A percentile compares a stretch with the other conserved stretches of the same genome.
phyloP scores from a whole-genome alignment of 371 early-diverging fungal genomes.

The Paraphysoderma sedebokerense region DNA sequence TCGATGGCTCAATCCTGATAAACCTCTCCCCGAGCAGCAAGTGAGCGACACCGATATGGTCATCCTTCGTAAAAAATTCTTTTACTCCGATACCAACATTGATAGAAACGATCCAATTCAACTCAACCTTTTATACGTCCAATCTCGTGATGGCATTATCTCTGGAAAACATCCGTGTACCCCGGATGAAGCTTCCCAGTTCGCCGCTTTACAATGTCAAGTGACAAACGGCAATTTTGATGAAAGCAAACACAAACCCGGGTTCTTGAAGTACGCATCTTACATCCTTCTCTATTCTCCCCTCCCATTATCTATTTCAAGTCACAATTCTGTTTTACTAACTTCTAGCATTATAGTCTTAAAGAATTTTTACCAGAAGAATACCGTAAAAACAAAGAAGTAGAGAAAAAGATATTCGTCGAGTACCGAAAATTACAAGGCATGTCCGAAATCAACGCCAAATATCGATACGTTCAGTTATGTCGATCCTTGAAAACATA shows the following conservation, averaged over 20 bases:
- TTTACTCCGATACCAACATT: constrained; percentile 28
- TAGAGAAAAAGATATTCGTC: constrained; percentile 23
- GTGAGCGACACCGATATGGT: constrained; percentile 21
- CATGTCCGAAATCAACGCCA: constrained; percentile 27
- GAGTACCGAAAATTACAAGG: constrained; percentile 31
- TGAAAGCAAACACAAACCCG: constrained; percentile 24
- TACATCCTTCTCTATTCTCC: neutral
- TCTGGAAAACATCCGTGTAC: constrained; percentile 30
- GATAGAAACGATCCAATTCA: constrained; percentile 37
- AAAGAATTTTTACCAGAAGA: constrained; percentile 27
- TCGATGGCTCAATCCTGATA: constrained; percentile 28
- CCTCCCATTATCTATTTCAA: neutral
- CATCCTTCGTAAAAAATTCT: constrained; percentile 33
- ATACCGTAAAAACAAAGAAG: constrained; percentile 19
- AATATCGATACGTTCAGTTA: constrained; percentile 33
- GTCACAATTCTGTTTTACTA: too few relatives aligned
- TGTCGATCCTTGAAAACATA: constrained; percentile 31
- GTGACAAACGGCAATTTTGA: constrained; percentile 33
- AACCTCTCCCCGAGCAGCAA: constrained; percentile 30
- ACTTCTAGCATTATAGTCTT: too few relatives aligned
- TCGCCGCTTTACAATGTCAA: constrained; percentile 31
- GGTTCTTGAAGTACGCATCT: constrained; percentile 20
- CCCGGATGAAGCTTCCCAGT: constrained; percentile 25
- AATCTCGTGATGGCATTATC: constrained; percentile 23
- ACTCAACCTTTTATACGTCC: constrained; percentile 27